Evolutionary conservation across 176 grass and related monocot species (phyloP), one percentile per base, ranked within the genome.

Genomic region (Carex kokanica): DNA sequence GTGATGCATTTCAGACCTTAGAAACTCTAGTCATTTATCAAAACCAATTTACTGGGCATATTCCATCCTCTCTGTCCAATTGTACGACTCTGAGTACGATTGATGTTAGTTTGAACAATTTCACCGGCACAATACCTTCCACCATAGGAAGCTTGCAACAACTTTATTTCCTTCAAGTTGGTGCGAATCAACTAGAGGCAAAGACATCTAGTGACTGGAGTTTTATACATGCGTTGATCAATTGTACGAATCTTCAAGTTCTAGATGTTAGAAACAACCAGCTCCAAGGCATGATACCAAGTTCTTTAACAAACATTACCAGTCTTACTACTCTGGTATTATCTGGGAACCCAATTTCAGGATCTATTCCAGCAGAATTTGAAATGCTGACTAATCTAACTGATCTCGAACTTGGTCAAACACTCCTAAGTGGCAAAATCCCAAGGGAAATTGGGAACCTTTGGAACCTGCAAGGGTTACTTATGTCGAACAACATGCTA

Each of bases 1-100:
- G 87, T n/a, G 36, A 52, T 79, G 9, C 4, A 59, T 32, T 83
- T 32, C 86, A 79, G 24, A 60, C 31, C 38, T 43, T 87, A 36
- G 0, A 20, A 23, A 10, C 0, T 43, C 78, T 81, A 17, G 2
- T 74, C 20, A 55, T 55, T 17, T 55, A 78, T 55, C 0, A 54
- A 54, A 78, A 78, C 47, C 15, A 52, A 8, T 55, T 78, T 21
- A 51, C 9, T 4, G 86, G 87, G 0, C 15, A 16, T 1, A 31
- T 86, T 70, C 60, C 86, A 4, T 79, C 90, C 1, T 89, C 41
- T 9, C 3, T 89, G 18, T 71, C 84, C 12, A 92, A 92, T 64
- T 82, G 85, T 1, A 80, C 84, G 18, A 82, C 53, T 59, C 72
- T 91, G 1, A 53, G 4, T 63, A 25, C 1, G 2, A 63, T 92